Evolutionary conservation across 768 basidiomycete species (phyloP), one percentile per base, ranked within the genome.

Genomic region (Gelatoporia subvermispora): DNA sequence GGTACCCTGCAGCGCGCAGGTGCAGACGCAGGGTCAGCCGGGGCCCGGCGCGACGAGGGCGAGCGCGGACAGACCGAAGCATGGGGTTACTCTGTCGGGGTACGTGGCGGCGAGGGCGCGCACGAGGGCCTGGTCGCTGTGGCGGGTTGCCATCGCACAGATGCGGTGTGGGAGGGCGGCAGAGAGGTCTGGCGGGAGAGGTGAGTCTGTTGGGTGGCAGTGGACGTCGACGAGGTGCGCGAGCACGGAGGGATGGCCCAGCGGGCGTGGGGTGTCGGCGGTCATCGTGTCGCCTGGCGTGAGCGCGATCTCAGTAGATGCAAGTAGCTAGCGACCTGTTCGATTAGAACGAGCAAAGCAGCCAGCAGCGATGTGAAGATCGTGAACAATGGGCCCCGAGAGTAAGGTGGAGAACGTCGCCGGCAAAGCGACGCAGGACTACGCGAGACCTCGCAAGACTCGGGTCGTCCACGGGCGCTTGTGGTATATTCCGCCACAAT

Each of bases 141-240:
- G 60, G 53, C 71, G 71, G 0, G 81, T 79, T 16, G 87, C 79
- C 91, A 94, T 93, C n/a, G 88, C 85, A 52, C 88, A 89, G 35
- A 96, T 72, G 0, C 77, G 83, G 43, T 91, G 82, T 3, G 69
- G 63, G 3, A 88, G 76, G 10, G 66, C 58, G 21, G 78, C 69
- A 67, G 88, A 81, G 4, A 75, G 73, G 20, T 70, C 66, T 3
- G 66, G 45, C 8, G 68, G 57, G 35, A 83, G 74, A 1, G 64
- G 65, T 9, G 85, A 77, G 65, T 95, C 93, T 3, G 89, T 93
- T 3, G 94, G 93, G 68, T 97, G 94, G 66, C 90, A 94, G 56
- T 97, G 94, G 0, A 84, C 88, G 61, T 96, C 94, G 46, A 84
- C 75, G 48, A 97, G 70, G 57, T 89, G 89, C 18, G 65, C 68